Percentiles rank a stretch among this genome's conserved stretches.
These are phyloP conservation scores for Ascochyta fabae DNA, from an alignment of 2,329 filamentous ascomycete species.

Conservation along the genomic window DNA sequence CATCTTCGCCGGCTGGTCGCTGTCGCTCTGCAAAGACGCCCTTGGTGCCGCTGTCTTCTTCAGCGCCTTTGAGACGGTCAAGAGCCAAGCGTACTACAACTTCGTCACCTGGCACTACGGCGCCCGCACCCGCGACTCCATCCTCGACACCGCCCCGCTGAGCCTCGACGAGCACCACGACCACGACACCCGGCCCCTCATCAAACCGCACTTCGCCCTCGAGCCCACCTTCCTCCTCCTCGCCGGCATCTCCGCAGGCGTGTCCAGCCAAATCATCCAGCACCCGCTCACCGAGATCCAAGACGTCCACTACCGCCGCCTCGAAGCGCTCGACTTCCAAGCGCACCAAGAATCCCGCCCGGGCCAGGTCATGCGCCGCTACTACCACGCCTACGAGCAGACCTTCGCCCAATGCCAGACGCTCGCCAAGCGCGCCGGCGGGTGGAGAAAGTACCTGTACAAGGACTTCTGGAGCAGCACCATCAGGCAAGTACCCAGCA, in stretches of 20 bases:
- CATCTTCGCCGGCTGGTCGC: constrained; percentile 74
- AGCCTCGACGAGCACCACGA: constrained; percentile 25
- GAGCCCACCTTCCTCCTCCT: constrained; percentile 75
- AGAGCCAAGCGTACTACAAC: constrained; percentile 74
- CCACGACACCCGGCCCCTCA: constrained; percentile 55
- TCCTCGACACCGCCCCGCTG: constrained; percentile 14
- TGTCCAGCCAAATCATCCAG: constrained; percentile 72
- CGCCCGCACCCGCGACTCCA: constrained; percentile 43
- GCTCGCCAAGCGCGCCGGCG: constrained; percentile 65
- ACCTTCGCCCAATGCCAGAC: constrained; percentile 67
- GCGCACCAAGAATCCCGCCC: constrained; percentile 49
- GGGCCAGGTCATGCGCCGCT: constrained; percentile 60
- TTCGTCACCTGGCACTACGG: constrained; percentile 74
- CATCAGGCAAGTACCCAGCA: constrained; percentile 76
- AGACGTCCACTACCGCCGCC: constrained; percentile 73
- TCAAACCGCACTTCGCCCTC: constrained; percentile 76
- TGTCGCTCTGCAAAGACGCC: constrained; percentile 73
- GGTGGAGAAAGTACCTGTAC: constrained; percentile 70
- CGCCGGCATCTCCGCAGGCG: constrained; percentile 71
- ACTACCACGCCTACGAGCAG: constrained; percentile 74
- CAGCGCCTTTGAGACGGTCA: constrained; percentile 76
- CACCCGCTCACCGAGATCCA: constrained; percentile 76
- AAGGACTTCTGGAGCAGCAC: constrained; percentile 75
- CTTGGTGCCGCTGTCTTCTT: constrained; percentile 76
- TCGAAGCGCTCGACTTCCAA: constrained; percentile 73